Conservation (phyloP, 352 stramenopile species). For the Phytophthora podocarpi region DNA sequence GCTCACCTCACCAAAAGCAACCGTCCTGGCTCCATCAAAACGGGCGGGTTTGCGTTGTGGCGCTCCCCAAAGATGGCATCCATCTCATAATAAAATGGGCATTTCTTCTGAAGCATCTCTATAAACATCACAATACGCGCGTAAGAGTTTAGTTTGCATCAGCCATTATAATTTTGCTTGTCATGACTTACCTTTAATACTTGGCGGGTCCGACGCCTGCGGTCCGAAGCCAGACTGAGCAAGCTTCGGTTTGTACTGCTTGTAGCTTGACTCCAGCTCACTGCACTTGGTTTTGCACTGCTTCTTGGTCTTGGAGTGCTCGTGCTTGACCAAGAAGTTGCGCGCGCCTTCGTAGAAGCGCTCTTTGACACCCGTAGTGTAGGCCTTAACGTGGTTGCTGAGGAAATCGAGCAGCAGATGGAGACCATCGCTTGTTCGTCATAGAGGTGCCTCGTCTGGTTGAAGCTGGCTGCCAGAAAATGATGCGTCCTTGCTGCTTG, state of each 20-base stretch:
- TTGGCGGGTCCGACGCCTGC: neutral
- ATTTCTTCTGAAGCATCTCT: slow-evolving; percentile 1
- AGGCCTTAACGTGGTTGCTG: too few species aligned
- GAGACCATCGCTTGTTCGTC: too few species aligned
- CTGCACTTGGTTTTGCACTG: neutral
- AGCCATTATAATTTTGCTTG: too few species aligned
- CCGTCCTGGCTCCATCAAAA: too few species aligned
- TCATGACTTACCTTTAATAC: neutral
- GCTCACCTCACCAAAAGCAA: too few species aligned
- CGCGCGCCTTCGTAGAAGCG: neutral
- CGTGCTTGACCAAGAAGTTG: neutral
- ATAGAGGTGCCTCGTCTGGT: too few species aligned
- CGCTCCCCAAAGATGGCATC: slow-evolving; percentile 2
- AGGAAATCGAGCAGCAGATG: too few species aligned
- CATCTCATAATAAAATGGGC: slow-evolving; percentile 1
- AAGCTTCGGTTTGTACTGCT: neutral
- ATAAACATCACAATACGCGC: neutral
- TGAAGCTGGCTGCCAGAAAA: too few species aligned
- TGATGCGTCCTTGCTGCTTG: too few species aligned
- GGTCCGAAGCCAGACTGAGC: neutral
- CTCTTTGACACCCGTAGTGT: neutral
- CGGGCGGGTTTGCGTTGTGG: too few species aligned
- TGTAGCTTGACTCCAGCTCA: neutral
- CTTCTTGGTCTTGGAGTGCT: neutral
- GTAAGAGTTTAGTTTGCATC: too few species aligned